These are phyloP conservation scores for Fusarium drepaniforme DNA, from an alignment of 2,329 filamentous ascomycete genomes.

Conservation along the genomic window DNA sequence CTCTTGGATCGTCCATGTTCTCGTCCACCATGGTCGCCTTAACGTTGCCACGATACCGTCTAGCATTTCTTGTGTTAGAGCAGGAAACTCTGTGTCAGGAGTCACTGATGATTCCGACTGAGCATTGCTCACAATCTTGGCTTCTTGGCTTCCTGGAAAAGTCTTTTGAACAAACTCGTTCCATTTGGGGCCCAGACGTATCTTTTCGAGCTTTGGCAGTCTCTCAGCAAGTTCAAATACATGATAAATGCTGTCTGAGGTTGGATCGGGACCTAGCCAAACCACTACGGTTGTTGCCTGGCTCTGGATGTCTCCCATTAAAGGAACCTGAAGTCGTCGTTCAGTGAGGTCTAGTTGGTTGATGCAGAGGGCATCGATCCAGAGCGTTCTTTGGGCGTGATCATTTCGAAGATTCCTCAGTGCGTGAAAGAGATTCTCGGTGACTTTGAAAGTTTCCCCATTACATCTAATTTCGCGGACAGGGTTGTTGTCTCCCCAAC, in stretches of 20 bases:
- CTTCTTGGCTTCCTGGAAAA: not conserved
- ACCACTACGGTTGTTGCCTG: not conserved
- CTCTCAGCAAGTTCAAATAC: not conserved
- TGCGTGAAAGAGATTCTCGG: not conserved
- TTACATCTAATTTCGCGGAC: not conserved
- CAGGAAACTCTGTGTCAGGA: not conserved
- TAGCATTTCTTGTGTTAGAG: not conserved
- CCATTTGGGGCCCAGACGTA: not conserved
- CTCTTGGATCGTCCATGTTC: constrained; percentile 3
- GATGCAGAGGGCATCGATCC: constrained; percentile 6
- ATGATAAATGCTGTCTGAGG: not conserved
- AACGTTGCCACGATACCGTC: not conserved
- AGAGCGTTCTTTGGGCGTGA: not conserved
- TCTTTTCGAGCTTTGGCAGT: not conserved
- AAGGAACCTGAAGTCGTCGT: not conserved
- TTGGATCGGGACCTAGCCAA: constrained; percentile 1
- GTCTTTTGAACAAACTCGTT: not conserved
- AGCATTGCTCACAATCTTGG: not conserved
- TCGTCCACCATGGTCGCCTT: constrained; percentile 2
- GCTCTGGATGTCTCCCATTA: not conserved
- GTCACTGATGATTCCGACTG: not conserved
- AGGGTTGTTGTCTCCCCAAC: not conserved
- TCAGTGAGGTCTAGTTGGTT: not conserved
- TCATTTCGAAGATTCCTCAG: not conserved
- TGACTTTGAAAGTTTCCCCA: not conserved